Evolutionary conservation across 345 rosid species (phyloP).

Genomic region (Microthlaspi erraticum): DNA sequence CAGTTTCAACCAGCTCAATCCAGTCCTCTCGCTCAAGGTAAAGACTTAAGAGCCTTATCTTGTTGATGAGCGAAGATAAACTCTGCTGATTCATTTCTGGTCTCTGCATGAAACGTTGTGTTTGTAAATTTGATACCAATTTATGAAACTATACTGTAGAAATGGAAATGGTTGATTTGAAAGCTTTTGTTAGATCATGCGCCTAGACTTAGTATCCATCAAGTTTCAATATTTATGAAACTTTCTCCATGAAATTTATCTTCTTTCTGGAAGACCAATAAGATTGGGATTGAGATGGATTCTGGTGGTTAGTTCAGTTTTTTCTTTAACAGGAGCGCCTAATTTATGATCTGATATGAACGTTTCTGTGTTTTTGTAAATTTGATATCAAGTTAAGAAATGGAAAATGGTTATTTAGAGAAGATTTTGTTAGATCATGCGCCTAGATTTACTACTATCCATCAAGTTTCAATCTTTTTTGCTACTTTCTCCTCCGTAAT

Average conservation of each 20-base stretch:
- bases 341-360: no score
- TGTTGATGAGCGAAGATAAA: not conserved
- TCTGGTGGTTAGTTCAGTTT: constrained; percentile 7
- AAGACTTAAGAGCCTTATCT: not conserved
- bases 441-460: no score
- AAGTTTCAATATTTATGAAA: constrained; percentile 28
- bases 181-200: constrained; percentile 6
- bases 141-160: constrained; percentile 13
- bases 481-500: no score
- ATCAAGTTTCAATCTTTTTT: no score
- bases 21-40: constrained; percentile 57
- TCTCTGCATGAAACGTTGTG: constrained; percentile 20
- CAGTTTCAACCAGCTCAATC: constrained; percentile 43
- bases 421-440: no score
- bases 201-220: not conserved
- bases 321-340: not conserved
- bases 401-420: no score
- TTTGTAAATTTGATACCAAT: constrained; percentile 4
- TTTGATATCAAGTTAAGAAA: no score
- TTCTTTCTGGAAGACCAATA: not conserved
- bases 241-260: not conserved
- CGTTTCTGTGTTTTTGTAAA: no score
- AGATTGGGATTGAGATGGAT: constrained; percentile 11
- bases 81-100: not conserved
- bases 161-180: not conserved